These are phyloP conservation scores for Fusarium heterosporum DNA, from an alignment of 2,329 filamentous ascomycete genomes.

Conservation along the genomic window DNA sequence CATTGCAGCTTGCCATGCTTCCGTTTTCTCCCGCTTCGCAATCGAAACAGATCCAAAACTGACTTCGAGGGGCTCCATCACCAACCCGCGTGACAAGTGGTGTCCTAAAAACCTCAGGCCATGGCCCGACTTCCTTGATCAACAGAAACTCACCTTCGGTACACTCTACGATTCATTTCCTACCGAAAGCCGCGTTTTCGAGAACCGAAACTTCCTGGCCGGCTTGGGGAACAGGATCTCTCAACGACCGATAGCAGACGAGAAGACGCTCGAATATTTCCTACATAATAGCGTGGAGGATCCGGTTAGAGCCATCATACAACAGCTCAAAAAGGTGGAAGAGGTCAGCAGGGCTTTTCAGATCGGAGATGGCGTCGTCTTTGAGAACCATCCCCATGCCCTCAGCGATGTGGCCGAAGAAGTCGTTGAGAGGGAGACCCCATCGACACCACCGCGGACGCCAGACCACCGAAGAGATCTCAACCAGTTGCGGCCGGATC, in stretches of 20 bases:
- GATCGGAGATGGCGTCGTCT: slow-evolving; percentile 48
- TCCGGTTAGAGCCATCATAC: slow-evolving; percentile 48
- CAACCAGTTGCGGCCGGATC: slow-evolving; percentile 44
- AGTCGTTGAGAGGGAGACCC: slow-evolving; percentile 40
- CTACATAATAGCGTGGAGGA: slow-evolving; percentile 48
- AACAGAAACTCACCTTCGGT: background rate
- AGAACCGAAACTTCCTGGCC: background rate
- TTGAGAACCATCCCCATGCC: slow-evolving; percentile 48
- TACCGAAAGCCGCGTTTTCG: background rate
- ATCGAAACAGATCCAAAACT: background rate
- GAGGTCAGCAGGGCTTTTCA: slow-evolving; percentile 37
- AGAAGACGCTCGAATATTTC: slow-evolving; percentile 50
- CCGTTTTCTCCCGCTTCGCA: background rate
- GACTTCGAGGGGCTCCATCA: background rate
- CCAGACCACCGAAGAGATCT: slow-evolving; percentile 31
- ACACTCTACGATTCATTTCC: background rate
- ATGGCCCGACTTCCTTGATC: background rate
- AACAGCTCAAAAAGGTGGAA: slow-evolving; percentile 45
- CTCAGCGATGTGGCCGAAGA: slow-evolving; percentile 47
- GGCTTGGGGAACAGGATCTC: background rate
- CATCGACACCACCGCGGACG: slow-evolving; percentile 38
- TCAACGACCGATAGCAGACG: slow-evolving; percentile 1
- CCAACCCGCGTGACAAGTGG: background rate
- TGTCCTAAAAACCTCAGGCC: background rate
- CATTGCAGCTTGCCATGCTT: background rate